Conservation (phyloP, 495 filamentous ascomycete genomes). For the Penicillium ucsense region DNA sequence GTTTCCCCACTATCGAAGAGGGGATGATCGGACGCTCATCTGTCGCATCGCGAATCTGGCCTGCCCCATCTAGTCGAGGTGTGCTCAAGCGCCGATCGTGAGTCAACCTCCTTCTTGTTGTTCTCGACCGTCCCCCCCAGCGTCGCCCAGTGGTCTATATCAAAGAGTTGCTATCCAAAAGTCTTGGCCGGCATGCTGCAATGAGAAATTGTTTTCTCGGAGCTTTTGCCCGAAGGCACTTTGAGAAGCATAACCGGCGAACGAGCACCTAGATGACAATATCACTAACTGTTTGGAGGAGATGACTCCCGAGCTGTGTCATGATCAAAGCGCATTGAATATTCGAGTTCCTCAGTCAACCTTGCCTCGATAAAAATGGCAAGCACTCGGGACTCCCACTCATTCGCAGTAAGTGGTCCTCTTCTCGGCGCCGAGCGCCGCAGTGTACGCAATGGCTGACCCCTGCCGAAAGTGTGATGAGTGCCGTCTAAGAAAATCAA, state of each 20-base stretch:
- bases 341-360: constrained; percentile 16
- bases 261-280: neutral
- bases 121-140: no score
- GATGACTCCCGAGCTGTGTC: constrained; percentile 31
- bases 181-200: neutral
- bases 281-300: constrained; percentile 21
- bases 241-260: no score
- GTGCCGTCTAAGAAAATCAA: constrained; percentile 41
- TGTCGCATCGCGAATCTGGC: constrained; percentile 13
- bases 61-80: constrained; percentile 16
- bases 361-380: constrained; percentile 30
- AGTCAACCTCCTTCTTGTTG: constrained; percentile 12
- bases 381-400: constrained; percentile 40
- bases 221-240: neutral
- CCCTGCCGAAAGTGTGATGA: constrained; percentile 32
- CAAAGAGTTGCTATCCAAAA: no score
- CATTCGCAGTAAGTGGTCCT: constrained; percentile 33
- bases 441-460: no score
- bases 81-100: constrained; percentile 31
- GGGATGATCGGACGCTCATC: constrained; percentile 16
- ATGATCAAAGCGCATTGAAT: constrained; percentile 27
- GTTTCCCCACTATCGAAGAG: constrained; percentile 23
- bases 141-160: no score
- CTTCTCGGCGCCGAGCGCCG: neutral
- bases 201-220: neutral